Base-by-base conservation (phyloP, 164 flowering plant genomes). In the Warburgia ugandensis region DNA sequence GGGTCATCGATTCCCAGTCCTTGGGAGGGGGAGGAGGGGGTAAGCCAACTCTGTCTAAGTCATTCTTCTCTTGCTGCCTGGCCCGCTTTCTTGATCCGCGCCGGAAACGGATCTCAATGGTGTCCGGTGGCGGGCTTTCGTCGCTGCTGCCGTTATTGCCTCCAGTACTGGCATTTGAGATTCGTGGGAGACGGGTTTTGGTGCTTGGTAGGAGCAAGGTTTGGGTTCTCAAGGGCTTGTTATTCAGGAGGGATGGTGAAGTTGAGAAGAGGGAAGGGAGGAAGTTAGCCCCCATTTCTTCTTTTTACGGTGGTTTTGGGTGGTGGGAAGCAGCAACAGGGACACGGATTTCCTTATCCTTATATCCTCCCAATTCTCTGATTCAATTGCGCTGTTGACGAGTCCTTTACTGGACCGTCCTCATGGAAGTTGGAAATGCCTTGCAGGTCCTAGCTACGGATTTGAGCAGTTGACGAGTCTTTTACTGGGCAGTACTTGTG, bases 1-100 rank as follows among this genome's bases (percentile, higher is more conserved):
- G 14, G 17, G 69, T 83, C 97, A 91, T 91, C 1, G 75, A 73
- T 19, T 91, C 89, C 96, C 97, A 84, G 27, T 69, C 71, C 68
- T 89, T 83, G 0, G 75, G 72, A 19, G 73, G 62, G 5, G 50
- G 6, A 11, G 64, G 39, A 5, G 63, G 37, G 37, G 20, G 50
- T 8, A 21, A 6, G 53, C 56, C 43, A 17, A 39, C 51, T 14
- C 60, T 3, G 32, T 59, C 50, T 11, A 36, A n/a, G n/a, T n/a
- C 49, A 33, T 23, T 31, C 20, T 52, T 64, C 43, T 50, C 35
- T 33, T 41, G 56, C 54, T 43, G 37, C 47, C 48, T 68, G 22
- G 55, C 35, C 32, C 71, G 50, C 36, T 37, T 68, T 49, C 74
- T 72, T 10, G 83, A 67, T 11, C 83, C 65, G 48, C 77, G 52